Evolutionary conservation across 176 grass and related monocot genomes (phyloP), one percentile per base, ranked within the genome.

Genomic region (Pharus latifolius): DNA sequence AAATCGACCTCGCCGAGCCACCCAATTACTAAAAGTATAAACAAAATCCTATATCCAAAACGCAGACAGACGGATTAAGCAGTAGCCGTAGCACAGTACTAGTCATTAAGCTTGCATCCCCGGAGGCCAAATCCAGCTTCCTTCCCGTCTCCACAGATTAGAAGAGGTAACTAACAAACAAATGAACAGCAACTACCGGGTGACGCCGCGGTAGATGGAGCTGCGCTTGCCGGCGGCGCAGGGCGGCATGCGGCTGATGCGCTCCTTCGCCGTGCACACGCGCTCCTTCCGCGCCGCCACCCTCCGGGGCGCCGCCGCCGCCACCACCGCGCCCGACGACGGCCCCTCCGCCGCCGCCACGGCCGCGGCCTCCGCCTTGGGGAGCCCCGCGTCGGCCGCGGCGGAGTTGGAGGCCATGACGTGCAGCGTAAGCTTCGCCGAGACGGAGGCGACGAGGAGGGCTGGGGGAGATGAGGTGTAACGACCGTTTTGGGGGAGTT

Each of bases 181-280:
- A n/a, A n/a, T n/a, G n/a, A n/a, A n/a, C n/a, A n/a, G n/a, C n/a
- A n/a, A n/a, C n/a, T 78, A 99, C 96, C 96, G 83, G 45, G 96
- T 99, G 67, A 99, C 96, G 18, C 90, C 96, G 48, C 96, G 78
- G 72, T 99, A 99, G 90, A 99, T 99, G 71, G 96, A 99, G 84
- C 90, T 99, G 57, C 96, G 84, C 76, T 99, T 99, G 51, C 96
- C 96, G 9, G 96, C 96, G 64, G 85, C 90, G 55, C 96, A 95
- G 28, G 96, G 96, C 20, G 90, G 82, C 90, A 99, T 99, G 61
- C 96, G 96, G 79, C 96, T 99, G 87, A 99, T 99, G 71, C 96
- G 82, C 59, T 99, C 96, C 91, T 99, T 99, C 64, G 96, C 96
- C 42, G 90, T 99, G 66, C 96, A 99, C 24, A 84, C 84, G 46